These are phyloP conservation scores for Hyaloscypha finlandica DNA, from an alignment of 495 filamentous ascomycete species.

Conservation along the genomic window DNA sequence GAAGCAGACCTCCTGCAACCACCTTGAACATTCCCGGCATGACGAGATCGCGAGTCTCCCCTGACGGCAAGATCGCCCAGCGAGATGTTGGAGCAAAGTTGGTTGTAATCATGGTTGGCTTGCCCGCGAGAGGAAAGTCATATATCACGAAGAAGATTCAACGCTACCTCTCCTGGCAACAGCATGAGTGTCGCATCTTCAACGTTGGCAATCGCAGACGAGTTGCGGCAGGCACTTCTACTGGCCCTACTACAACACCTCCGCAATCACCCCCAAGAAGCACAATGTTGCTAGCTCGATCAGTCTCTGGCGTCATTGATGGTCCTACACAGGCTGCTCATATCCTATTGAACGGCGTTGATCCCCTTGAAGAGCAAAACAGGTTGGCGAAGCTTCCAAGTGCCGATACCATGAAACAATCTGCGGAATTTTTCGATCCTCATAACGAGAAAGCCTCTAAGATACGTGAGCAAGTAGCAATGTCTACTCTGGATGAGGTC, in stretches of 20 bases:
- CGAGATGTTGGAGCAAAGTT: constrained; percentile 93
- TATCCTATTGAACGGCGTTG: constrained; percentile 48
- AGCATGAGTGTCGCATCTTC: constrained; percentile 93
- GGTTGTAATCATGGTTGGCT: constrained; percentile 97
- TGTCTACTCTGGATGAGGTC: constrained; percentile 89
- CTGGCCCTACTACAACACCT: constrained; percentile 39
- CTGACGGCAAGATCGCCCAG: constrained; percentile 89
- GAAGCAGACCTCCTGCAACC: constrained; percentile 70
- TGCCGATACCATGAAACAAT: constrained; percentile 69
- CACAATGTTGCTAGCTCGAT: constrained; percentile 1
- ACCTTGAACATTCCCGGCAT: constrained; percentile 85
- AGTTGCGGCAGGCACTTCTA: constrained; percentile 62
- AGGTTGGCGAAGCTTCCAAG: constrained; percentile 20
- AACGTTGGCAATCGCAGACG: constrained; percentile 93
- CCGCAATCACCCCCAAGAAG: constrained; percentile 26
- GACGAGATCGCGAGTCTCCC: constrained; percentile 90
- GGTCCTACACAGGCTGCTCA: constrained; percentile 43
- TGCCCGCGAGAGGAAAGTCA: constrained; percentile 93
- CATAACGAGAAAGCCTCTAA: constrained; percentile 78
- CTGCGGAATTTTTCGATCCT: constrained; percentile 92
- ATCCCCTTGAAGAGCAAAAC: constrained; percentile 18
- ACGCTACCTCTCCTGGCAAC: constrained; percentile 94
- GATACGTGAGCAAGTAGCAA: constrained; percentile 85
- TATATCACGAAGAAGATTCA: constrained; percentile 98
- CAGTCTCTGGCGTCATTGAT: constrained; percentile 25